Conservation (phyloP, 2,329 filamentous ascomycete genomes). For the Penicillium sp. region DNA sequence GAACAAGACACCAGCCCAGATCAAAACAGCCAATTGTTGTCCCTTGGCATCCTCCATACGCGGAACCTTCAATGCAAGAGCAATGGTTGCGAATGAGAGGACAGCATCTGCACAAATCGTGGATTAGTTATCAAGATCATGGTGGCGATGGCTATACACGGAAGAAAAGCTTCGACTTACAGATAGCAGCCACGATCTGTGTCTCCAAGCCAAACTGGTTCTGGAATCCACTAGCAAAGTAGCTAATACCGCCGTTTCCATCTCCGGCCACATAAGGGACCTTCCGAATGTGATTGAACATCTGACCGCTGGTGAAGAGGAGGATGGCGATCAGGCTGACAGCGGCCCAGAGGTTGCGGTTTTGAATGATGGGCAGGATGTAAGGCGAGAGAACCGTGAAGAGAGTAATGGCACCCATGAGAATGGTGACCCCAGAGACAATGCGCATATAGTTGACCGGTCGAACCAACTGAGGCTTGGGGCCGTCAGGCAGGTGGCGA, state of each 20-base stretch:
- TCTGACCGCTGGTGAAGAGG: constrained; percentile 92
- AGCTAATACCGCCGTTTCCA: constrained; percentile 80
- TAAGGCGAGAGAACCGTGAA: constrained; percentile 74
- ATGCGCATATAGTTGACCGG: constrained; percentile 86
- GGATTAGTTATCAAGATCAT: neutral
- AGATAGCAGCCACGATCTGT: constrained; percentile 90
- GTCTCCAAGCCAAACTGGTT: constrained; percentile 94
- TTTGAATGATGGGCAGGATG: constrained; percentile 78
- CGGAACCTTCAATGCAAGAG: constrained; percentile 90
- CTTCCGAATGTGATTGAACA: constrained; percentile 99
- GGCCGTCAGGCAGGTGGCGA: constrained; percentile 74
- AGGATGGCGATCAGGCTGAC: constrained; percentile 86
- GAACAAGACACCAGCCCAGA: constrained; percentile 77
- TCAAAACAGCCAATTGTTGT: constrained; percentile 79
- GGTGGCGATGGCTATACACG: constrained; percentile 12
- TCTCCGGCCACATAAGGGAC: constrained; percentile 89
- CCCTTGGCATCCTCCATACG: constrained; percentile 74
- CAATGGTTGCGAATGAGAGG: constrained; percentile 85
- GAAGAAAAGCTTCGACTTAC: constrained; percentile 58
- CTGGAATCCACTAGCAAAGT: constrained; percentile 90
- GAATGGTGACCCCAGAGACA: constrained; percentile 65
- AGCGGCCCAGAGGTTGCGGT: constrained; percentile 91
- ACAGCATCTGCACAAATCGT: constrained; percentile 63
- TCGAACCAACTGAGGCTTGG: constrained; percentile 75
- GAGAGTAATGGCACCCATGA: constrained; percentile 70